Evolutionary conservation across 1,284 basidiomycete species (phyloP).

Genomic region (Porodaedalea pini): DNA sequence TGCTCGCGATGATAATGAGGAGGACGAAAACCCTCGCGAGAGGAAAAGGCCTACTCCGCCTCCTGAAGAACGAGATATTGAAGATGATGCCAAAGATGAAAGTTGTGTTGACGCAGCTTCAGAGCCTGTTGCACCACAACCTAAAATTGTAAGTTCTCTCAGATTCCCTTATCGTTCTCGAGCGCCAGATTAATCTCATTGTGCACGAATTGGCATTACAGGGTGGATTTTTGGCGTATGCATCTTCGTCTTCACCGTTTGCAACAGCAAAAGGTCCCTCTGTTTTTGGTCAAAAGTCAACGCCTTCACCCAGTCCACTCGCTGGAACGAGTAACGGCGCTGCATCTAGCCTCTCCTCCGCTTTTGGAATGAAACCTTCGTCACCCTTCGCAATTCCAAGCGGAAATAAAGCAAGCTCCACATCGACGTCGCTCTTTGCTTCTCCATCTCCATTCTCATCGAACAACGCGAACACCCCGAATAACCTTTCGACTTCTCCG

Average conservation of each 20-base stretch:
- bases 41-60: constrained; percentile 20
- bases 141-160: constrained; percentile 15
- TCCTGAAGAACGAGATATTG: constrained; percentile 22
- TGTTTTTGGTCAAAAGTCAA: constrained; percentile 20
- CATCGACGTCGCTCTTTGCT: constrained; percentile 13
- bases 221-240: constrained; percentile 20
- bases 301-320: constrained; percentile 19
- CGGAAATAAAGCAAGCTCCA: constrained; percentile 2
- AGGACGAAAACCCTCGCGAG: constrained; percentile 31
- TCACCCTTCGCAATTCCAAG: constrained; percentile 18
- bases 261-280: constrained; percentile 17
- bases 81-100: constrained; percentile 25
- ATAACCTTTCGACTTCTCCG: constrained; percentile 27
- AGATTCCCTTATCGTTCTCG: not conserved
- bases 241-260: constrained; percentile 20
- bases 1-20: constrained; percentile 32
- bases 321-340: constrained; percentile 19
- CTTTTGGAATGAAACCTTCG: constrained; percentile 13
- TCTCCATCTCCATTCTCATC: constrained; percentile 22
- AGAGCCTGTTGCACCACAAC: constrained; percentile 31
- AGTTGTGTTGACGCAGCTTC: constrained; percentile 33
- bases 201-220: constrained; percentile 1
- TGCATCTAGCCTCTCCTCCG: constrained; percentile 14
- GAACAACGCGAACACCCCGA: constrained; percentile 30
- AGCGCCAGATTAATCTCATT: not conserved